These are phyloP conservation scores for Clonostachys solani DNA, from an alignment of 2,329 filamentous ascomycete genomes.

Conservation along the genomic window DNA sequence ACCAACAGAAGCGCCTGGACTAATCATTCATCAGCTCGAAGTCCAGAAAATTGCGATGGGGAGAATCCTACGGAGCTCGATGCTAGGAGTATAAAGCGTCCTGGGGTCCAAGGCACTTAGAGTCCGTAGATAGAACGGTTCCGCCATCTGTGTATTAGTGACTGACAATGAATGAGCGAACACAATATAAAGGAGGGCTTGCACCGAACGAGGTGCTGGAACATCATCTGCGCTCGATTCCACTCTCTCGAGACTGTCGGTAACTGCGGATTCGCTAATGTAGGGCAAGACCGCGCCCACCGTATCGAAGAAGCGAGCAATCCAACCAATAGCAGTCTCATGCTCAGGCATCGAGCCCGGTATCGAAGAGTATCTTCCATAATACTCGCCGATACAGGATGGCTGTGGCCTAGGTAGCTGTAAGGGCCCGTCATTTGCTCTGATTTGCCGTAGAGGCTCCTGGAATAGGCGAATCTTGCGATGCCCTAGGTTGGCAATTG, in stretches of 20 bases:
- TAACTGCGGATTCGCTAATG: conserved; percentile 10
- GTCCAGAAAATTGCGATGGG: not conserved
- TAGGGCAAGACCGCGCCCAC: conserved; percentile 18
- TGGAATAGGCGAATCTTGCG: conserved; percentile 5
- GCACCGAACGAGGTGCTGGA: conserved; percentile 5
- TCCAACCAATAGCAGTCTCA: conserved; percentile 6
- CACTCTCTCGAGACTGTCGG: conserved; percentile 11
- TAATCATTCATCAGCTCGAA: not conserved
- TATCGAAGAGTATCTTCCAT: not conserved
- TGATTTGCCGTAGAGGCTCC: conserved; percentile 3
- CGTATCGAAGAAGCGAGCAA: conserved; percentile 17
- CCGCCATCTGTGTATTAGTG: conserved; percentile 8
- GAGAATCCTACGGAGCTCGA: conserved; percentile 8
- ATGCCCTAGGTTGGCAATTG: conserved; percentile 15
- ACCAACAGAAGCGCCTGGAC: conserved; percentile 24
- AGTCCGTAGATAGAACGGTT: conserved; percentile 17
- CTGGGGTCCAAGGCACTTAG: conserved; percentile 15
- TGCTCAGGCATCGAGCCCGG: not conserved
- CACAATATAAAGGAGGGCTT: conserved; percentile 16
- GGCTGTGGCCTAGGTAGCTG: not conserved
- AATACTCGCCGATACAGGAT: not conserved
- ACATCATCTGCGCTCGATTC: conserved; percentile 3
- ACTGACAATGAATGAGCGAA: conserved; percentile 19
- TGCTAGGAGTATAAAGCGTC: conserved; percentile 12
- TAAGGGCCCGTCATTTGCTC: conserved; percentile 1